These are phyloP conservation scores for Penicillium cosmopolitanum DNA, from an alignment of 495 filamentous ascomycete genomes.

Conservation along the genomic window DNA sequence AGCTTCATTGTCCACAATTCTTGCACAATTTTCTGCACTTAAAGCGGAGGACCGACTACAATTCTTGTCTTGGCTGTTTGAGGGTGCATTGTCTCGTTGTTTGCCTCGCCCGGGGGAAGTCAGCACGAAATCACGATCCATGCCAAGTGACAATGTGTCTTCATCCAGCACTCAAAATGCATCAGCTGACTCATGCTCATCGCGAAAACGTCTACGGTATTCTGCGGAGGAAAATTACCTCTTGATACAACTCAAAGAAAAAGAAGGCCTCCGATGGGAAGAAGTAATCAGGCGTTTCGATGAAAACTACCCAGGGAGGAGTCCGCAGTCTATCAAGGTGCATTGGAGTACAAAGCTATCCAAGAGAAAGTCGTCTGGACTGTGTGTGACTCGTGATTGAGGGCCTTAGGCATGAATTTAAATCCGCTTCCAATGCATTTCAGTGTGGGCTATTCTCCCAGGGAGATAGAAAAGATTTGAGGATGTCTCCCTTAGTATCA, in stretches of 20 bases:
- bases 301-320: constrained; percentile 16
- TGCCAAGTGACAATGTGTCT: constrained; percentile 3
- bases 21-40: constrained; percentile 19
- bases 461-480: background rate
- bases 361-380: background rate
- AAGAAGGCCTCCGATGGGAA: constrained; percentile 11
- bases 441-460: background rate
- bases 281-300: constrained; percentile 14
- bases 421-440: background rate
- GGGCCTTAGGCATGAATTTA: background rate
- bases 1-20: constrained; percentile 11
- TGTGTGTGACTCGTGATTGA: background rate
- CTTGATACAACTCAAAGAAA: constrained; percentile 15
- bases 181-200: background rate
- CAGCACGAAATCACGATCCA: background rate
- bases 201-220: constrained; percentile 9
- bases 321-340: constrained; percentile 11
- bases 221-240: constrained; percentile 12
- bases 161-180: constrained; percentile 1
- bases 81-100: constrained; percentile 17
- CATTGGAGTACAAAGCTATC: constrained; percentile 12
- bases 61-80: constrained; percentile 24
- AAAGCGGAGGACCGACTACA: constrained; percentile 17
- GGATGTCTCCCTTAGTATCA: background rate
- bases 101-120: background rate